Conservation (phyloP, 2,329 filamentous ascomycete species). For the Fusarium chaquense region DNA sequence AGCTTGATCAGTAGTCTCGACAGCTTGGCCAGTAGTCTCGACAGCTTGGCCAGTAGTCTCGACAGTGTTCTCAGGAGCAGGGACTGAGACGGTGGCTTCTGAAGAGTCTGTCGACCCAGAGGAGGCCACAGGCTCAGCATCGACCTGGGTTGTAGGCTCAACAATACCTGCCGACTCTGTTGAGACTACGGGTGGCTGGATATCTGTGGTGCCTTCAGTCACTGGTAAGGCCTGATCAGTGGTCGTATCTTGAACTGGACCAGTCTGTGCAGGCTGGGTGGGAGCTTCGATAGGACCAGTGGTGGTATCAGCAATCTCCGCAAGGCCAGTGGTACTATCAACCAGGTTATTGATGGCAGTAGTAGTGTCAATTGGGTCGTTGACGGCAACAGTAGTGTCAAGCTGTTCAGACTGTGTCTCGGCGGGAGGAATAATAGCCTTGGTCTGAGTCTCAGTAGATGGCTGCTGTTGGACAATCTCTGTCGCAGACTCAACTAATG, state of each 20-base stretch:
- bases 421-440: background rate
- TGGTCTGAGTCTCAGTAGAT: background rate
- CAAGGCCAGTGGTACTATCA: background rate
- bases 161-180: background rate
- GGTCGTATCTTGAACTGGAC: background rate
- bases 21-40: background rate
- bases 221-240: background rate
- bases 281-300: background rate
- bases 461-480: background rate
- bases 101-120: background rate
- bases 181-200: background rate
- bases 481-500: background rate
- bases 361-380: background rate
- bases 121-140: background rate
- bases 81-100: background rate
- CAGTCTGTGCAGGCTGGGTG: background rate
- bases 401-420: background rate
- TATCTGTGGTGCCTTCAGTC: background rate
- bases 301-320: background rate
- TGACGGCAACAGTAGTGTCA: background rate
- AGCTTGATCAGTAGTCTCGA: background rate
- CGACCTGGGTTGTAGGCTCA: background rate
- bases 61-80: background rate
- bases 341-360: background rate
- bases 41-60: background rate